A percentile compares a stretch with the other conserved stretches of the same genome.
phyloP scores from a whole-genome alignment of 192 early-diverging fungal genomes.

The Backusella liffmaniae region DNA sequence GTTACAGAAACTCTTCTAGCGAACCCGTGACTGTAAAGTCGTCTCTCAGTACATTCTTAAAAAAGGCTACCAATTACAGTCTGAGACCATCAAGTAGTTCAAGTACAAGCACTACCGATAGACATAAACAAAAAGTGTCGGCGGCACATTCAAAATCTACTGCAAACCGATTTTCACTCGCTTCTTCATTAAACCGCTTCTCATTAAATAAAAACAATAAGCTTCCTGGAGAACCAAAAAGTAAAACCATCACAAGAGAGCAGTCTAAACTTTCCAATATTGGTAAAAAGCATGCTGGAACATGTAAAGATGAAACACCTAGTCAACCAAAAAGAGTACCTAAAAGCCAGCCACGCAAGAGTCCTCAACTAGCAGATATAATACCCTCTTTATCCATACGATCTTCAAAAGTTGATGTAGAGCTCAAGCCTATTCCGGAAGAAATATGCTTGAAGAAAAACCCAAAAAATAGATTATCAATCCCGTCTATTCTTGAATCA shows the following conservation, averaged over 20 bases:
- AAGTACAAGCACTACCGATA: neutral
- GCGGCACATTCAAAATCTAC: neutral
- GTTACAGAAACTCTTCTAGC: neutral
- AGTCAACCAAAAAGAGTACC: neutral
- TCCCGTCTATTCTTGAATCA: neutral
- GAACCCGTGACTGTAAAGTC: neutral
- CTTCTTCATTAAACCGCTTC: conserved; percentile 8
- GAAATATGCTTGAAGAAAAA: neutral
- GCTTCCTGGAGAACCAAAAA: neutral
- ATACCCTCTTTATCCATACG: neutral
- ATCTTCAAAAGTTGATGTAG: conserved; percentile 2
- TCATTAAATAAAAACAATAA: conserved; percentile 9
- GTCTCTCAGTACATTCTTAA: conserved; percentile 5
- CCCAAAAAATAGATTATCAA: neutral
- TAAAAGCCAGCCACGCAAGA: neutral
- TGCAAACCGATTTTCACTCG: neutral
- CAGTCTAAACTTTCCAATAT: neutral
- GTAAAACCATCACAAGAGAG: neutral
- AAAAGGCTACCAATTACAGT: conserved; percentile 8
- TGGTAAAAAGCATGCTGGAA: neutral
- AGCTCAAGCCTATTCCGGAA: conserved; percentile 2
- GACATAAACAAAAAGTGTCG: neutral
- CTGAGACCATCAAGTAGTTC: neutral
- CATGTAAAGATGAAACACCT: neutral
- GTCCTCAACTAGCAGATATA: neutral